Evolutionary conservation across 352 stramenopile genomes (phyloP).

Genomic region (Globisporangium heterothallicum): DNA sequence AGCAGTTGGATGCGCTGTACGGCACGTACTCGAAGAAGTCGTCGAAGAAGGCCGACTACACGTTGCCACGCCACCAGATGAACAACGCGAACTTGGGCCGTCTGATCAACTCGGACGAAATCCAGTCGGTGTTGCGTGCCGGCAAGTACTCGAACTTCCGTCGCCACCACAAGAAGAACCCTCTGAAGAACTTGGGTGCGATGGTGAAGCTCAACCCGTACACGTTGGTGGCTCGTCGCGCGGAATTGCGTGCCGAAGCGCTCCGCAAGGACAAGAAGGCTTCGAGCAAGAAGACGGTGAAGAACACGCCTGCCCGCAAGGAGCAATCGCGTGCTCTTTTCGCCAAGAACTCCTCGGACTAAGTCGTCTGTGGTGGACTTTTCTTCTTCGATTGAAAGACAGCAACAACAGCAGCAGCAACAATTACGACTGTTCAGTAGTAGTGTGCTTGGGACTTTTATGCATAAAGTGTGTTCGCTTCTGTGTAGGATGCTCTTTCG

Average conservation of each 20-base stretch:
- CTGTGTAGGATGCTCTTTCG: neutral
- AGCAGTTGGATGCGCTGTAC: slow-evolving; percentile 96
- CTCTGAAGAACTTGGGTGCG: slow-evolving; percentile 92
- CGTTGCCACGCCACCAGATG: slow-evolving; percentile 93
- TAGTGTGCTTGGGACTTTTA: no score
- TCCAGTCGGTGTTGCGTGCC: slow-evolving; percentile 96
- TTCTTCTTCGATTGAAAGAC: neutral
- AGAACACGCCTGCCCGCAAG: slow-evolving; percentile 67
- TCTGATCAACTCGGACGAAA: slow-evolving; percentile 99
- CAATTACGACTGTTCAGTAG: no score
- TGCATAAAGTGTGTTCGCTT: no score
- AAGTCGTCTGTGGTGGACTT: slow-evolving; percentile 19
- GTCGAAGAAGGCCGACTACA: slow-evolving; percentile 89
- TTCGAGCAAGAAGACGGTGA: slow-evolving; percentile 83
- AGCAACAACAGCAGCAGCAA: slow-evolving; percentile 2
- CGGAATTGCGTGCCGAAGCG: slow-evolving; percentile 84
- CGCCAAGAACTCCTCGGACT: slow-evolving; percentile 79
- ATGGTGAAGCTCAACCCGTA: slow-evolving; percentile 98
- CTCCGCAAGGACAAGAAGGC: slow-evolving; percentile 89
- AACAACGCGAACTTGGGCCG: slow-evolving; percentile 97
- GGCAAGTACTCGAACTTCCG: slow-evolving; percentile 89
- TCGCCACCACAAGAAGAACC: slow-evolving; percentile 97
- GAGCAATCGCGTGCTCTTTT: slow-evolving; percentile 72
- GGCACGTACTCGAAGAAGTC: slow-evolving; percentile 91
- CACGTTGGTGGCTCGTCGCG: slow-evolving; percentile 88